A percentile compares a stretch with the other conserved stretches of the same genome.
Evolutionary conservation across 2,329 filamentous ascomycete genomes (phyloP).

Genomic region (Xylariaceae sp.): DNA sequence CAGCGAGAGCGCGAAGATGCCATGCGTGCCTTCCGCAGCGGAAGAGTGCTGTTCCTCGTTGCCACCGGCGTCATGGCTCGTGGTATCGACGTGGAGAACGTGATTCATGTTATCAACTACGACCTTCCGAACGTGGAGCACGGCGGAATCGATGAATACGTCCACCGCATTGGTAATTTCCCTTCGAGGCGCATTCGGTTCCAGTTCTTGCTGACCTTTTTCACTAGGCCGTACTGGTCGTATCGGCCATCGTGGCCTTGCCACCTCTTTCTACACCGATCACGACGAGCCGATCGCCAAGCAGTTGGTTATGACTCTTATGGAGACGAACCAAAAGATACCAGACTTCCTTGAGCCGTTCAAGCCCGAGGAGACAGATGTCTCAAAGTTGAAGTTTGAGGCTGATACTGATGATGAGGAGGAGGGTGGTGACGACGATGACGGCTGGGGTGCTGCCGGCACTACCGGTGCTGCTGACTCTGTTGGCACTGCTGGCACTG

Average conservation of each 20-base stretch:
- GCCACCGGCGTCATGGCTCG: slow-evolving; percentile 83
- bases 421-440: slow-evolving; percentile 13
- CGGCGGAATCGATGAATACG: slow-evolving; percentile 90
- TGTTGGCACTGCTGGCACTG: slow-evolving; percentile 1
- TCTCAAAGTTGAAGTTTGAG: slow-evolving; percentile 47
- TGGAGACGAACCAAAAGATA: slow-evolving; percentile 72
- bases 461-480: slow-evolving; percentile 1
- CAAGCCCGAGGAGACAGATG: slow-evolving; percentile 50
- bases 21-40: slow-evolving; percentile 75
- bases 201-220: not conserved
- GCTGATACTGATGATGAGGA: slow-evolving; percentile 51
- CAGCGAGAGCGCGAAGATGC: slow-evolving; percentile 90
- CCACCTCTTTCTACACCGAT: slow-evolving; percentile 84
- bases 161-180: slow-evolving; percentile 79
- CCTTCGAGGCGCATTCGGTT: too few species aligned
- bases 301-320: slow-evolving; percentile 71
- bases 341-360: slow-evolving; percentile 74
- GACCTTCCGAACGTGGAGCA: slow-evolving; percentile 70
- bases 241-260: slow-evolving; percentile 80
- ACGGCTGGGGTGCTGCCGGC: slow-evolving; percentile 3
- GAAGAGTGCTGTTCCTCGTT: slow-evolving; percentile 71
- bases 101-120: slow-evolving; percentile 90
- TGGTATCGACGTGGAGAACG: slow-evolving; percentile 80
- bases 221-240: slow-evolving; percentile 77
- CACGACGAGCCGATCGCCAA: slow-evolving; percentile 66